These are phyloP conservation scores for Ashbya aceris DNA, from an alignment of 1,139 yeast species.

Conservation along the genomic window DNA sequence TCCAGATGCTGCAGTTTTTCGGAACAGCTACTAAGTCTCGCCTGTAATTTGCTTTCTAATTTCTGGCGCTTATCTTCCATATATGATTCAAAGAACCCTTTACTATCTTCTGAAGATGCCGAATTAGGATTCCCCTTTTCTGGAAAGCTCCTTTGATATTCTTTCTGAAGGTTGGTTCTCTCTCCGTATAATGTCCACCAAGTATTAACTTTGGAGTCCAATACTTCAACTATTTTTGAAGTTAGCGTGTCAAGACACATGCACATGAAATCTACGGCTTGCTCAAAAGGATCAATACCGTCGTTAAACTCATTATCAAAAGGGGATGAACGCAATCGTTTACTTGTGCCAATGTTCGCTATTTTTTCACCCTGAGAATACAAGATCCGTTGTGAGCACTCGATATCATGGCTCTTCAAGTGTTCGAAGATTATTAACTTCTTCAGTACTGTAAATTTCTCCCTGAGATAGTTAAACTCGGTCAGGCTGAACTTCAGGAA, in stretches of 20 bases:
- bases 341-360: neutral
- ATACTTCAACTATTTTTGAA: slow-evolving; percentile 33
- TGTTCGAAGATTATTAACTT: slow-evolving; percentile 39
- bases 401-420: slow-evolving; percentile 38
- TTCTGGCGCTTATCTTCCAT: slow-evolving; percentile 35
- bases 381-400: slow-evolving; percentile 17
- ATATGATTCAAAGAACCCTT: slow-evolving; percentile 22
- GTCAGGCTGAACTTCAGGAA: slow-evolving; percentile 46
- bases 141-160: slow-evolving; percentile 23
- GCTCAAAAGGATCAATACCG: neutral
- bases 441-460: slow-evolving; percentile 33
- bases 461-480: slow-evolving; percentile 37
- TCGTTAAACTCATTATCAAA: neutral
- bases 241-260: slow-evolving; percentile 33
- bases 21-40: slow-evolving; percentile 19
- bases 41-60: slow-evolving; percentile 30
- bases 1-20: slow-evolving; percentile 11
- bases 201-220: slow-evolving; percentile 34
- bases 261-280: slow-evolving; percentile 14
- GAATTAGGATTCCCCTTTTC: slow-evolving; percentile 7
- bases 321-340: neutral
- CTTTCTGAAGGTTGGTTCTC: slow-evolving; percentile 26
- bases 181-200: slow-evolving; percentile 46
- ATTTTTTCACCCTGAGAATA: neutral
- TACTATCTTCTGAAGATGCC: slow-evolving; percentile 5